phyloP scores from a whole-genome alignment of 2,329 filamentous ascomycete species.

The Diaporthe sp. region DNA sequence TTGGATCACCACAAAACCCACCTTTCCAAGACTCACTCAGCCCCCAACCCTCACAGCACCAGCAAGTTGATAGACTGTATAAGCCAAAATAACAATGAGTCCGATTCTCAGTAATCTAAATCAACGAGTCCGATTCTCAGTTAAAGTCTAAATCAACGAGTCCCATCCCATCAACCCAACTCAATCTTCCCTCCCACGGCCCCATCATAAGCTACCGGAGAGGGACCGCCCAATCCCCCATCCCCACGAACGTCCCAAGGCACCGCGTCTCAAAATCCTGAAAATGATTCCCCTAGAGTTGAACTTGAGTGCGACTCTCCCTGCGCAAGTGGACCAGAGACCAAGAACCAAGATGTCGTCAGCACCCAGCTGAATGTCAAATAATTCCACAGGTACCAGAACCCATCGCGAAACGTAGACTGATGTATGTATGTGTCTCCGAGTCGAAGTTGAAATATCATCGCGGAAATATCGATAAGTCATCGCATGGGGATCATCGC shows the following conservation, averaged over 20 bases:
- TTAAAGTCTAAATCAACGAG: not conserved
- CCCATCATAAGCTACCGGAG: not conserved
- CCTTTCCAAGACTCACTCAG: too few relatives aligned
- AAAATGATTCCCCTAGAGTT: not conserved
- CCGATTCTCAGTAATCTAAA: not conserved
- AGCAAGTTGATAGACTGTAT: not conserved
- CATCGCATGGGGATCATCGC: not conserved
- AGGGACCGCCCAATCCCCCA: not conserved
- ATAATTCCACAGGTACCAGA: not conserved
- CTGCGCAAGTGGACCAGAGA: not conserved
- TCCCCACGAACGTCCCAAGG: not conserved
- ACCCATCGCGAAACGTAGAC: not conserved
- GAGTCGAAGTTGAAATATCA: not conserved
- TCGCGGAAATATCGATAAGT: not conserved
- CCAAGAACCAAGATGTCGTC: not conserved
- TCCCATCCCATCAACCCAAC: not conserved
- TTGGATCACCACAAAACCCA: too few relatives aligned
- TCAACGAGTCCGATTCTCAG: not conserved
- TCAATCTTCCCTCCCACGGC: too few relatives aligned
- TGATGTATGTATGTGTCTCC: not conserved
- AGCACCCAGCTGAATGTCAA: not conserved
- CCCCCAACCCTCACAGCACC: too few relatives aligned
- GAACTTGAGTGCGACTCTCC: not conserved
- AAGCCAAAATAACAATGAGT: not conserved
- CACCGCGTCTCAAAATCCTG: not conserved